Evolutionary conservation across 306 rosid genomes (phyloP).

Genomic region (Fragaria ananassa): DNA sequence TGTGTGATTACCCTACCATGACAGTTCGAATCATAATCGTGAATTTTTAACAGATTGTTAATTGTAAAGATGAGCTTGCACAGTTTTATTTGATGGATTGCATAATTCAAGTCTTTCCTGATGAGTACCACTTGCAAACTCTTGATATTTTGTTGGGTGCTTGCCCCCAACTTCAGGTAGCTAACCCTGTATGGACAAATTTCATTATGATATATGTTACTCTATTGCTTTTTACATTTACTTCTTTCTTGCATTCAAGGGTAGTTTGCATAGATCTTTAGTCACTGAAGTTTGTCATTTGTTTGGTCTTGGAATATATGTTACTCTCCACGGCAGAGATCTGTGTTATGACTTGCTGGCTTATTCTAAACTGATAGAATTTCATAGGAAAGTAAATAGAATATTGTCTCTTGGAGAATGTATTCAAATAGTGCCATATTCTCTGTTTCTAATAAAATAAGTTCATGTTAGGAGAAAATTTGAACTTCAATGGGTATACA

Average conservation of each 20-base stretch:
- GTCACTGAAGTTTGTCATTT: not conserved
- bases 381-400: not conserved
- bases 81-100: conserved; percentile 95
- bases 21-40: conserved; percentile 17
- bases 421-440: not conserved
- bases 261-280: conserved; percentile 5
- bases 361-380: not conserved
- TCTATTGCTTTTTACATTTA: not conserved
- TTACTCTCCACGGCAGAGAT: not conserved
- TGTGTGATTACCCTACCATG: conserved; percentile 10
- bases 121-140: conserved; percentile 96
- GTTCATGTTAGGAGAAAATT: not conserved
- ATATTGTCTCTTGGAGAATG: not conserved
- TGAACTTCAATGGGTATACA: not conserved
- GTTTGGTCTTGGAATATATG: not conserved
- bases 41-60: conserved; percentile 64
- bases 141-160: conserved; percentile 88
- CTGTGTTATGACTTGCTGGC: not conserved
- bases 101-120: conserved; percentile 97
- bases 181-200: conserved; percentile 12
- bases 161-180: conserved; percentile 95
- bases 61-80: conserved; percentile 94
- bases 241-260: not conserved
- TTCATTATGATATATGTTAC: not conserved
- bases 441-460: not conserved